Conservation (phyloP, 441 rosid genomes). For the Gossypium schwendimanii region DNA sequence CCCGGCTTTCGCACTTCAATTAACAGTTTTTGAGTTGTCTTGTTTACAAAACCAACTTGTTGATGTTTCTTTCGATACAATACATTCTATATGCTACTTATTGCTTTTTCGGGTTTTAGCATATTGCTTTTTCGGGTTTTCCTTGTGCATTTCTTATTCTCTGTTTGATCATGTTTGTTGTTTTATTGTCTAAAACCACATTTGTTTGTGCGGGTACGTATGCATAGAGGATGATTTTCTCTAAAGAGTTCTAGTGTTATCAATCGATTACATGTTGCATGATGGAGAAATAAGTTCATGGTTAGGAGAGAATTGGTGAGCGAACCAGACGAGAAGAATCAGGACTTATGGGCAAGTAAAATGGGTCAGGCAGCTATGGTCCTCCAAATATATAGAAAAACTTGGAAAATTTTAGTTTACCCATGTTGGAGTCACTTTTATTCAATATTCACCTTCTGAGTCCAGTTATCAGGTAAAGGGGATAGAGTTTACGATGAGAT, state of each 20-base stretch:
- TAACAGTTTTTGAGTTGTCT: neutral
- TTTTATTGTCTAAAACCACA: neutral
- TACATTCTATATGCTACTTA: neutral
- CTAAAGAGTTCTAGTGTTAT: neutral
- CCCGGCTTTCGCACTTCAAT: neutral
- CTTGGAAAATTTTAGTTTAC: neutral
- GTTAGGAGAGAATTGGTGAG: neutral
- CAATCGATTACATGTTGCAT: neutral
- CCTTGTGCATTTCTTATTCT: neutral
- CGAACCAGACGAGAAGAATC: neutral
- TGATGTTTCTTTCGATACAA: neutral
- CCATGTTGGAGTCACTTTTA: neutral
- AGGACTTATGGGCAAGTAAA: neutral
- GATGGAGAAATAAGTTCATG: neutral
- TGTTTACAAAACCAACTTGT: neutral
- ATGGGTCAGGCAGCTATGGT: neutral
- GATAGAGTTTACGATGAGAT: neutral
- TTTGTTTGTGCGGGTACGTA: neutral
- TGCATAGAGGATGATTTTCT: neutral
- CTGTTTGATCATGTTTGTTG: neutral
- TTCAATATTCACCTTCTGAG: neutral
- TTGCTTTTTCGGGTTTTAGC: neutral
- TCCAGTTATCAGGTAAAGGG: neutral
- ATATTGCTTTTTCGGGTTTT: neutral
- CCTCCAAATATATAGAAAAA: neutral